Evolutionary conservation across 2,329 filamentous ascomycete species (phyloP).

Genomic region (Lachnellula hyalina): DNA sequence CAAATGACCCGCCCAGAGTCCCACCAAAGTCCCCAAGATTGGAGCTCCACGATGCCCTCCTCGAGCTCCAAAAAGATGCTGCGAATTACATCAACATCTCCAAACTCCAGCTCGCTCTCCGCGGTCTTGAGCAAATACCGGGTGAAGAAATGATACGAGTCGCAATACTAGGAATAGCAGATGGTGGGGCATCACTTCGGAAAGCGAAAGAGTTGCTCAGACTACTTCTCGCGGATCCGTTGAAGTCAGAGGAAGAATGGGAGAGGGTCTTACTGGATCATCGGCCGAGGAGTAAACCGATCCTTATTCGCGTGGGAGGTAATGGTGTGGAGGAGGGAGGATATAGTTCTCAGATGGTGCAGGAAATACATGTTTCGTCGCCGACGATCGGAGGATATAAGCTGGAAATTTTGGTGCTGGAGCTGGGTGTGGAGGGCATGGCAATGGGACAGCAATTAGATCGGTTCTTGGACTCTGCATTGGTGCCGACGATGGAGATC

Average conservation of each 20-base stretch:
- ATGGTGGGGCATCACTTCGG: constrained; percentile 33
- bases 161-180: constrained; percentile 47
- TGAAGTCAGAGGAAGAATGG: constrained; percentile 59
- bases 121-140: constrained; percentile 52
- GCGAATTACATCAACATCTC: constrained; percentile 62
- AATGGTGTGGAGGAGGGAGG: constrained; percentile 25
- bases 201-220: constrained; percentile 62
- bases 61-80: constrained; percentile 55
- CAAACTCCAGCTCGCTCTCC: constrained; percentile 64
- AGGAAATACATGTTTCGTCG: constrained; percentile 58
- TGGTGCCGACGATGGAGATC: constrained; percentile 73
- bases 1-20: background rate
- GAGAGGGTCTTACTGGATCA: constrained; percentile 50
- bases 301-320: constrained; percentile 55
- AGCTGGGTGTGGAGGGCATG: constrained; percentile 44
- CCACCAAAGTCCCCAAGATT: constrained; percentile 5
- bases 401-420: constrained; percentile 58
- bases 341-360: constrained; percentile 43
- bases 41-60: constrained; percentile 39
- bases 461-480: constrained; percentile 55
- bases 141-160: constrained; percentile 55
- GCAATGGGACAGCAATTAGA: constrained; percentile 35
- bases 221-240: constrained; percentile 65
- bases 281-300: constrained; percentile 44
- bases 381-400: constrained; percentile 55